phyloP scores from a whole-genome alignment of 2,329 filamentous ascomycete genomes.

The Colletotrichum simmondsii region DNA sequence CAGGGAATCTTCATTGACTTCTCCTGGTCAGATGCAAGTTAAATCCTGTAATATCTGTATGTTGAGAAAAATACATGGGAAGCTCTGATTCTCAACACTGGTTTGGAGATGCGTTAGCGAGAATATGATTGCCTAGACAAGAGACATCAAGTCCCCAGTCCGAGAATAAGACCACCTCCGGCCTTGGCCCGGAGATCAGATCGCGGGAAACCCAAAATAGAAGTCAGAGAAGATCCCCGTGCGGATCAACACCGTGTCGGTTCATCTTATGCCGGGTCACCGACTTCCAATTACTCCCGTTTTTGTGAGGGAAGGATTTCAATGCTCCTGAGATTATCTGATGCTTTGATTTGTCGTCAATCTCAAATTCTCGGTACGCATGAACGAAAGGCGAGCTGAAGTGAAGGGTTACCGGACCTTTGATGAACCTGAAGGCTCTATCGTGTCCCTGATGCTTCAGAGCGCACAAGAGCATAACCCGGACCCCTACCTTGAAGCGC shows the following conservation, averaged over 20 bases:
- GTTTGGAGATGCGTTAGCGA: neutral
- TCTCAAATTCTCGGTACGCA: neutral
- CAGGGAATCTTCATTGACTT: too few species aligned
- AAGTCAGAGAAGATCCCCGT: neutral
- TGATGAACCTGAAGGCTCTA: neutral
- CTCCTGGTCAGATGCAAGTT: too few species aligned
- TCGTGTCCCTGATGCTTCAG: neutral
- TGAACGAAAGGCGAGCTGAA: neutral
- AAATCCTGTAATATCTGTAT: too few species aligned
- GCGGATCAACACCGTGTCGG: neutral
- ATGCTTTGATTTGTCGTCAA: neutral
- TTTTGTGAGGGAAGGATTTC: neutral
- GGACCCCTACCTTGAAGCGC: neutral
- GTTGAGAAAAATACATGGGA: too few species aligned
- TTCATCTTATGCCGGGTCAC: constrained; percentile 7
- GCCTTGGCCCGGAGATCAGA: constrained; percentile 15
- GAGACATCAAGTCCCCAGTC: neutral
- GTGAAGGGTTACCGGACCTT: neutral
- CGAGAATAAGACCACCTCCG: constrained; percentile 4
- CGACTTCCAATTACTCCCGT: neutral
- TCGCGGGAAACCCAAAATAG: constrained; percentile 9
- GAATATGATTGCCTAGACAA: neutral
- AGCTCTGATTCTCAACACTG: too few species aligned
- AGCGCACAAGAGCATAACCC: neutral
- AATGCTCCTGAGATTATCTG: neutral